These are phyloP conservation scores for Geotrichum klebahnii DNA, from an alignment of 1,139 yeast species.

Conservation along the genomic window DNA sequence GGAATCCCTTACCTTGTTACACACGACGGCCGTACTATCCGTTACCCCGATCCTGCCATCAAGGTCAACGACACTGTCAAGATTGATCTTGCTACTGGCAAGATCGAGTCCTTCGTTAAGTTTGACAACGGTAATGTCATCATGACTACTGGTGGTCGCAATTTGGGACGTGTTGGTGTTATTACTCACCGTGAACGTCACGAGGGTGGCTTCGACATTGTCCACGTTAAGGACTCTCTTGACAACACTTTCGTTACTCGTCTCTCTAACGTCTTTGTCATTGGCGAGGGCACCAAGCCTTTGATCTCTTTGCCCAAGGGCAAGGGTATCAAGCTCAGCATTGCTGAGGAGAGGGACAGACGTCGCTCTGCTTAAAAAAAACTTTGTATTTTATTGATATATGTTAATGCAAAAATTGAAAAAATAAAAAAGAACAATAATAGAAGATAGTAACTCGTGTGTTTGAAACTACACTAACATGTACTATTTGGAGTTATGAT, in stretches of 20 bases:
- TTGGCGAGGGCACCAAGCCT: slow-evolving; percentile 98
- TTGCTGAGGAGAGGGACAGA: slow-evolving; percentile 99
- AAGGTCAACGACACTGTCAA: slow-evolving; percentile 96
- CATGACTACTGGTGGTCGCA: slow-evolving; percentile 99
- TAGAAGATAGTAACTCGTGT: no score
- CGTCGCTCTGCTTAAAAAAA: slow-evolving; percentile 39
- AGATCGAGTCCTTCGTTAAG: slow-evolving; percentile 85
- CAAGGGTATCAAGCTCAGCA: slow-evolving; percentile 97
- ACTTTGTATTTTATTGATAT: slow-evolving; percentile 17
- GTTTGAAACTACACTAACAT: no score
- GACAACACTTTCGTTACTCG: slow-evolving; percentile 99
- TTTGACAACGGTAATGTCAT: slow-evolving; percentile 94
- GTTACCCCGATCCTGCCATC: slow-evolving; percentile 98
- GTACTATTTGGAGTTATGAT: no score
- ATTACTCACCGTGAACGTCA: slow-evolving; percentile 98
- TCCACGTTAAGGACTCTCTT: slow-evolving; percentile 94
- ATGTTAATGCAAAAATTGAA: slow-evolving; percentile 13
- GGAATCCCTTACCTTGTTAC: slow-evolving; percentile 97
- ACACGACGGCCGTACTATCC: slow-evolving; percentile 98
- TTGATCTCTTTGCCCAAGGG: slow-evolving; percentile 98
- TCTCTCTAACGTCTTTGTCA: slow-evolving; percentile 91
- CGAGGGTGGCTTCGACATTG: slow-evolving; percentile 99
- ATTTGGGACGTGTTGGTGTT: slow-evolving; percentile 99
- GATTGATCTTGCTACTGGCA: slow-evolving; percentile 93
- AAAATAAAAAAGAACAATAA: no score